Evolutionary conservation across 345 rosid genomes (phyloP).

Genomic region (Eucalyptus shirleyi): DNA sequence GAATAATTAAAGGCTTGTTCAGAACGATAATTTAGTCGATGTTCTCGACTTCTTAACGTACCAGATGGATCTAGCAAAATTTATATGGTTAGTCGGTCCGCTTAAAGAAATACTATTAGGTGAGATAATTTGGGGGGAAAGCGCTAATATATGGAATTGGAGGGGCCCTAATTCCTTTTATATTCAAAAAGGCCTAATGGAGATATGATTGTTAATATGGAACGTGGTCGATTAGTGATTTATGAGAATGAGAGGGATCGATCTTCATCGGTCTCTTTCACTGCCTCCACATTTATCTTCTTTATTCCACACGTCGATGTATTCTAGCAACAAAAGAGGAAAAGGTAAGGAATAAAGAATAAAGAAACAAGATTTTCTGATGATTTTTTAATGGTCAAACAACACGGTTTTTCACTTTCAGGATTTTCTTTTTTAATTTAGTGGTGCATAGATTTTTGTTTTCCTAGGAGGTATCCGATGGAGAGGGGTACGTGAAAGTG

Average conservation of each 20-base stretch:
- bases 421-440: background rate
- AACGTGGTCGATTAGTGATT: background rate
- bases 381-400: background rate
- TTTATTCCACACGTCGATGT: background rate
- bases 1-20: background rate
- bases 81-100: background rate
- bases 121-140: background rate
- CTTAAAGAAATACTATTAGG: background rate
- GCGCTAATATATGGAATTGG: background rate
- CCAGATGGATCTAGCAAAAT: background rate
- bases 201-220: background rate
- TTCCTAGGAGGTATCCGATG: background rate
- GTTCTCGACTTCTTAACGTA: background rate
- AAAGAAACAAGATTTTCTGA: background rate
- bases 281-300: background rate
- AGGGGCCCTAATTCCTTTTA: background rate
- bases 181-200: background rate
- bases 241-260: background rate
- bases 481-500: background rate
- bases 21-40: background rate
- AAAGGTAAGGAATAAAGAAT: background rate
- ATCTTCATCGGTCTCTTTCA: background rate
- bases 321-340: background rate
- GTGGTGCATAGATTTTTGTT: background rate
- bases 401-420: background rate